phyloP scores from a whole-genome alignment of 1,284 basidiomycete species.

The Xerocomus nothofagi region DNA sequence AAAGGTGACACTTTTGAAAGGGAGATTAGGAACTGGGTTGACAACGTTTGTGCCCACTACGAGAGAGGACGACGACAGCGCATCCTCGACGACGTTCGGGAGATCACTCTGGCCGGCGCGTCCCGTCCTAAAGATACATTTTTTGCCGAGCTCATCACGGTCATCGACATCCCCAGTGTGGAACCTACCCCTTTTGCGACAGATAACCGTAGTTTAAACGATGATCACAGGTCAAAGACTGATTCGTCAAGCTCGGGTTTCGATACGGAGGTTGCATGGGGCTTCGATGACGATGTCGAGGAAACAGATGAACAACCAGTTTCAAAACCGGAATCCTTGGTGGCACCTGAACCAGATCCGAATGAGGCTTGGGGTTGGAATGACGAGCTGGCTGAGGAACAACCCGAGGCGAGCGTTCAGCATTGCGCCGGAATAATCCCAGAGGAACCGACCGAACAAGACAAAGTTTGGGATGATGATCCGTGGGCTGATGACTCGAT shows the following conservation, averaged over 20 bases:
- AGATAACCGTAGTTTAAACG: slow-evolving; percentile 9
- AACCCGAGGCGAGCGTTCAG: background rate
- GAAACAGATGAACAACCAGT: slow-evolving; percentile 9
- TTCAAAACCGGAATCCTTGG: slow-evolving; percentile 13
- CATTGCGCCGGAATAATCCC: slow-evolving; percentile 29
- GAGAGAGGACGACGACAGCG: slow-evolving; percentile 65
- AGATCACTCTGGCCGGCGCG: slow-evolving; percentile 42
- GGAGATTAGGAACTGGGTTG: slow-evolving; percentile 61
- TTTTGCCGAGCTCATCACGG: slow-evolving; percentile 35
- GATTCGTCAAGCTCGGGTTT: slow-evolving; percentile 24
- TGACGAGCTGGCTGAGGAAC: slow-evolving; percentile 36
- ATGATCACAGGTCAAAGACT: slow-evolving; percentile 11
- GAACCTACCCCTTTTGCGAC: slow-evolving; percentile 1
- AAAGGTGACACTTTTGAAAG: slow-evolving; percentile 50
- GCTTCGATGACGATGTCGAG: slow-evolving; percentile 53
- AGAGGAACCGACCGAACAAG: slow-evolving; percentile 27
- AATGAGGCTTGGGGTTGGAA: slow-evolving; percentile 71
- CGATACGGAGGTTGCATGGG: slow-evolving; percentile 48
- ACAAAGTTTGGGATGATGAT: slow-evolving; percentile 57
- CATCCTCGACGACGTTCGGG: slow-evolving; percentile 59
- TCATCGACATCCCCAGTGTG: background rate
- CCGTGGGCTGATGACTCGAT: slow-evolving; percentile 56
- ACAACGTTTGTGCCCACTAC: slow-evolving; percentile 66
- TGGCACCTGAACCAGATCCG: slow-evolving; percentile 36
- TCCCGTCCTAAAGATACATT: slow-evolving; percentile 34